Conservation (phyloP, 345 rosid species). For the Gossypium thurberi region DNA sequence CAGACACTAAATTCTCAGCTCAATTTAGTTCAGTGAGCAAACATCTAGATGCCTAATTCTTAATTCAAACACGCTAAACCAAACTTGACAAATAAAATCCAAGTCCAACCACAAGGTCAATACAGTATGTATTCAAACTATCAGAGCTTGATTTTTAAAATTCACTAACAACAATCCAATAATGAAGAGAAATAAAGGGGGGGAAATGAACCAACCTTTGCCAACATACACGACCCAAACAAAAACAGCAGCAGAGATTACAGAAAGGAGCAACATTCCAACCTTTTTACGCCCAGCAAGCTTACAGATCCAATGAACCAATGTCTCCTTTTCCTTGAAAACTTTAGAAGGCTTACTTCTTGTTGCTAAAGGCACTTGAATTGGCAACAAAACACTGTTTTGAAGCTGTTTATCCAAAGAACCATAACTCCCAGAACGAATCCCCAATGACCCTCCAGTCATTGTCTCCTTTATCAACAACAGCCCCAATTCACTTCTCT, state of each 20-base stretch:
- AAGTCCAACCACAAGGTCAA: background rate
- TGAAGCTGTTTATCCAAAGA: conserved; percentile 68
- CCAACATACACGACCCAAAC: conserved; percentile 75
- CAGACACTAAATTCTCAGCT: background rate
- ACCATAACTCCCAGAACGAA: conserved; percentile 82
- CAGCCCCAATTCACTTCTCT: conserved; percentile 28
- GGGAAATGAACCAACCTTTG: conserved; percentile 49
- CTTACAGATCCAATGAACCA: conserved; percentile 82
- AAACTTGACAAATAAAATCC: background rate
- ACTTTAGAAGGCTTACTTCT: conserved; percentile 67
- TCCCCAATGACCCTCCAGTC: conserved; percentile 65
- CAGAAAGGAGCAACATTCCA: conserved; percentile 83
- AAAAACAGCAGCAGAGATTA: conserved; percentile 78
- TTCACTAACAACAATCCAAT: background rate
- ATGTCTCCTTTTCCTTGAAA: conserved; percentile 75
- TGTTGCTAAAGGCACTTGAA: conserved; percentile 32
- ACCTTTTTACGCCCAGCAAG: conserved; percentile 88
- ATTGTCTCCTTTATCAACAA: conserved; percentile 25
- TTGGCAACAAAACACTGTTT: conserved; percentile 43
- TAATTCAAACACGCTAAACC: background rate
- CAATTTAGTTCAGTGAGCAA: background rate
- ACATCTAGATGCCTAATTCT: background rate
- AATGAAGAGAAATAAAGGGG: background rate
- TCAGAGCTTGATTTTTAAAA: background rate
- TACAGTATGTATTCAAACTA: background rate